Conservation (phyloP, 2,329 filamentous ascomycete genomes). For the Anthostomella pinea region DNA sequence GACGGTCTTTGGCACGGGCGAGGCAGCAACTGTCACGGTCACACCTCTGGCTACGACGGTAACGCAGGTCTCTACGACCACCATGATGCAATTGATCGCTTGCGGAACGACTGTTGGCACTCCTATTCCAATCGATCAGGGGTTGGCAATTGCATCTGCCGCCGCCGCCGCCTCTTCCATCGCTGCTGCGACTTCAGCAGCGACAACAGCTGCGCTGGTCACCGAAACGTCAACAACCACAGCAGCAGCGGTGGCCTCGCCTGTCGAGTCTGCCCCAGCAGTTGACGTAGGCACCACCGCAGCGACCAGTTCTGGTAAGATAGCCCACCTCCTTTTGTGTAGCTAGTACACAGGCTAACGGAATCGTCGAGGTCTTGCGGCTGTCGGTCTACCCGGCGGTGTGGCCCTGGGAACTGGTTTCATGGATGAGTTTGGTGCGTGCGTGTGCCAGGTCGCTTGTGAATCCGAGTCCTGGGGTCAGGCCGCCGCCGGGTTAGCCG, state of each 20-base stretch:
- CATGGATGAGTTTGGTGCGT: constrained; percentile 4
- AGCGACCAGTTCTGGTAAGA: constrained; percentile 3
- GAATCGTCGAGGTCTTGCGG: constrained; percentile 5
- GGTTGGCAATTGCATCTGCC: constrained; percentile 25
- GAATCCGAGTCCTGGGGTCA: constrained; percentile 1
- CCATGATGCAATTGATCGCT: constrained; percentile 30
- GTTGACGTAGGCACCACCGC: too few relatives aligned
- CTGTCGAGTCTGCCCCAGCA: too few relatives aligned
- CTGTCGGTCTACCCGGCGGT: constrained; percentile 5
- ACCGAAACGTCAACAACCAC: constrained; percentile 6
- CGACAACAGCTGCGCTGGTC: constrained; percentile 1
- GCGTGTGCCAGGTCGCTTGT: constrained; percentile 4
- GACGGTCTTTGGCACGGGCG: constrained; percentile 28
- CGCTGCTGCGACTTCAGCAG: constrained; percentile 8
- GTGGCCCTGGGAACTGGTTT: constrained; percentile 3
- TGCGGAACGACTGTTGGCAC: constrained; percentile 22
- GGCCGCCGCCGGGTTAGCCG: constrained; percentile 4
- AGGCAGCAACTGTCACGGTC: constrained; percentile 20
- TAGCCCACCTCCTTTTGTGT: background rate
- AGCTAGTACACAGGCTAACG: constrained; percentile 1
- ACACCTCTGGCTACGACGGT: constrained; percentile 17
- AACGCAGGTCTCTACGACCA: constrained; percentile 25
- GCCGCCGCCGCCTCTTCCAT: constrained; percentile 23
- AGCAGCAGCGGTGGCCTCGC: constrained; percentile 3
- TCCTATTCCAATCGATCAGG: constrained; percentile 21